Conservation (phyloP, 805 yeast genomes). For the Wickerhamomyces ciferrii region DNA sequence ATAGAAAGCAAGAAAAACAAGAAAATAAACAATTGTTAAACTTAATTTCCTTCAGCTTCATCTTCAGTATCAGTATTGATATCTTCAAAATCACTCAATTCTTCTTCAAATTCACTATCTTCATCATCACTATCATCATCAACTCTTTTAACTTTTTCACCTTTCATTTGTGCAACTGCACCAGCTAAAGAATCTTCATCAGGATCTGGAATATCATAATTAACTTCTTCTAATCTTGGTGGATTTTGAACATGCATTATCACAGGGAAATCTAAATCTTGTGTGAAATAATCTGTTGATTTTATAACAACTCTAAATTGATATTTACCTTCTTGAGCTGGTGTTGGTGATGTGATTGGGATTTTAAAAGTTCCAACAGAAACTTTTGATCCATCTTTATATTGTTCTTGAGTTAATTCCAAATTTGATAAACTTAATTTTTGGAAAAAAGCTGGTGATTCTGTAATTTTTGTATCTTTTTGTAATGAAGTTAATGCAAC, state of each 20-base stretch:
- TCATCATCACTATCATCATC: slow-evolving; percentile 37
- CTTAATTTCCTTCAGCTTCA: slow-evolving; percentile 32
- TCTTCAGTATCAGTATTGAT: slow-evolving; percentile 63
- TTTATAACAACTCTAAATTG: slow-evolving; percentile 68
- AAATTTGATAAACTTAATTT: slow-evolving; percentile 53
- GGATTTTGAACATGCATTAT: slow-evolving; percentile 64
- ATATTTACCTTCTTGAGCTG: slow-evolving; percentile 58
- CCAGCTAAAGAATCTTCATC: slow-evolving; percentile 76
- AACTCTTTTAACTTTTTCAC: slow-evolving; percentile 45
- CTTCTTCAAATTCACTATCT: slow-evolving; percentile 36
- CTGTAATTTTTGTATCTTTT: slow-evolving; percentile 76
- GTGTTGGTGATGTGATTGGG: slow-evolving; percentile 71
- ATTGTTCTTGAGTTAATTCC: slow-evolving; percentile 45
- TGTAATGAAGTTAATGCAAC: slow-evolving; percentile 64
- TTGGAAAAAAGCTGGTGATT: slow-evolving; percentile 51
- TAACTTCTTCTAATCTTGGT: slow-evolving; percentile 40
- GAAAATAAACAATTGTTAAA: too few relatives aligned
- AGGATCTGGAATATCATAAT: slow-evolving; percentile 61
- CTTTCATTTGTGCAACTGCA: slow-evolving; percentile 65
- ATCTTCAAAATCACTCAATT: slow-evolving; percentile 39
- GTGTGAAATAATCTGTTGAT: slow-evolving; percentile 76
- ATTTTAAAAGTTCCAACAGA: slow-evolving; percentile 72
- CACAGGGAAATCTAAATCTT: slow-evolving; percentile 70
- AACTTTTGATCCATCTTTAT: slow-evolving; percentile 22
- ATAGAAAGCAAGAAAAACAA: background rate